These are phyloP conservation scores for Candida bentonensis DNA, from an alignment of 805 yeast species.

Conservation along the genomic window DNA sequence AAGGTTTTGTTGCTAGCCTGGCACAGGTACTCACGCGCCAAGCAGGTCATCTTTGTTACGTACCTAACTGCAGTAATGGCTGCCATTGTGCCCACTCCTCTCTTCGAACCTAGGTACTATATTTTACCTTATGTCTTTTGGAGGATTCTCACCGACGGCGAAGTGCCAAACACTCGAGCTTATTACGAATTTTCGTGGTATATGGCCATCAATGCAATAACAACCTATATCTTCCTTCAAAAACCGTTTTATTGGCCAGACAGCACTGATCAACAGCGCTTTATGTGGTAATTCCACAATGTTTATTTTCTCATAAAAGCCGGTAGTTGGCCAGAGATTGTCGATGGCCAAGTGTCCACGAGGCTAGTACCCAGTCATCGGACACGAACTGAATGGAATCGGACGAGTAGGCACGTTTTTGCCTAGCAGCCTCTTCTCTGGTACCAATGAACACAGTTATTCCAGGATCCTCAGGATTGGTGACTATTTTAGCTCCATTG, in stretches of 20 bases:
- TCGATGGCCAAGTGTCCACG: not conserved
- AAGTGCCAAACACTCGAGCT: slow-evolving; percentile 24
- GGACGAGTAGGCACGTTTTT: not conserved
- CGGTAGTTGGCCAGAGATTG: not conserved
- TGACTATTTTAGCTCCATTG: slow-evolving; percentile 30
- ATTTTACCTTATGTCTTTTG: slow-evolving; percentile 68
- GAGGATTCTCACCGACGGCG: slow-evolving; percentile 37
- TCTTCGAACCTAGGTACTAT: slow-evolving; percentile 88
- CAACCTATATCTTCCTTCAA: slow-evolving; percentile 41
- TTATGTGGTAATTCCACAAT: slow-evolving; percentile 59
- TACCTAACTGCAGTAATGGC: slow-evolving; percentile 37
- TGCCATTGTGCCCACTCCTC: slow-evolving; percentile 76
- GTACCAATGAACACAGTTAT: slow-evolving; percentile 2
- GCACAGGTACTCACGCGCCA: slow-evolving; percentile 17
- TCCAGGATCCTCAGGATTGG: slow-evolving; percentile 13
- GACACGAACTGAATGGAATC: not conserved
- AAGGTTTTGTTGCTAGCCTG: slow-evolving; percentile 13
- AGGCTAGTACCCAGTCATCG: not conserved
- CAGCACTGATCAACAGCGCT: slow-evolving; percentile 45
- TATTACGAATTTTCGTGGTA: slow-evolving; percentile 50
- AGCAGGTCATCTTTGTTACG: slow-evolving; percentile 26
- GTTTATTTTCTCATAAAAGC: too few relatives aligned
- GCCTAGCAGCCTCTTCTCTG: not conserved
- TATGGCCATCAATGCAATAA: slow-evolving; percentile 36
- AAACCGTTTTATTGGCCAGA: slow-evolving; percentile 60